Base-by-base conservation (phyloP, 495 filamentous ascomycete genomes). In the Echria macrotheca region DNA sequence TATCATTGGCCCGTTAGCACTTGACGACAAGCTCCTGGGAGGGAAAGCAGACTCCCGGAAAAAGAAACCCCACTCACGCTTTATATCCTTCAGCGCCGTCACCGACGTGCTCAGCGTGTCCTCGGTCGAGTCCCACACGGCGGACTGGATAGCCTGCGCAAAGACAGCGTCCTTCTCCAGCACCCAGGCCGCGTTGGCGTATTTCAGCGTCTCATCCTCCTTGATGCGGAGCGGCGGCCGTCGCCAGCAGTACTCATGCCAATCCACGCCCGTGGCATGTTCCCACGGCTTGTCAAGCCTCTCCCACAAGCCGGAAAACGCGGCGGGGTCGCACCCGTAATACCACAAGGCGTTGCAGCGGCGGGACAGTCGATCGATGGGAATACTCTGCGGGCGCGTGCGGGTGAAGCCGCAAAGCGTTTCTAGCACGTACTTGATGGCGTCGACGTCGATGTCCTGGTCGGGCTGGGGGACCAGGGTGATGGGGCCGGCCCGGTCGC, bases 181-280 rank as follows among this genome's bases (percentile, higher is more conserved):
- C 8, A 42, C 39, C 39, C 39, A 42, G 11, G 39, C 39, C 10
- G 23, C 39, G n/a, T 25, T 42, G 9, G 39, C 39, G 23, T 42
- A 42, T 6, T 42, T 19, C 1, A 23, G 11, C 23, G 18, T 22
- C 11, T 26, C 15, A 6, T 14, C 14, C 1, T 12, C 9, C 10
- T 8, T 7, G 5, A 42, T 42, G 39, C 15, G 14, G 2, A 22
- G 19, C 11, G 18, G 39, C 21, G 21, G 39, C 11, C 18, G 39
- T 26, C 19, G 10, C 39, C 39, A 22, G 18, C 39, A 42, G 15
- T 23, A 42, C 19, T 7, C 19, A 1, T 3, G 18, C 1, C 10
- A 14, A n/a, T 24, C 2, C 1, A 7, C 21, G 5, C 10, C n/a
- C 1, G 19, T n/a, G 2, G 17, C 10, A 2, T 15, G 11, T 14